Percentiles rank a stretch among this genome's conserved stretches.
phyloP scores from a whole-genome alignment of 192 early-diverging fungal species.

The Coemansia nantahalensis region DNA sequence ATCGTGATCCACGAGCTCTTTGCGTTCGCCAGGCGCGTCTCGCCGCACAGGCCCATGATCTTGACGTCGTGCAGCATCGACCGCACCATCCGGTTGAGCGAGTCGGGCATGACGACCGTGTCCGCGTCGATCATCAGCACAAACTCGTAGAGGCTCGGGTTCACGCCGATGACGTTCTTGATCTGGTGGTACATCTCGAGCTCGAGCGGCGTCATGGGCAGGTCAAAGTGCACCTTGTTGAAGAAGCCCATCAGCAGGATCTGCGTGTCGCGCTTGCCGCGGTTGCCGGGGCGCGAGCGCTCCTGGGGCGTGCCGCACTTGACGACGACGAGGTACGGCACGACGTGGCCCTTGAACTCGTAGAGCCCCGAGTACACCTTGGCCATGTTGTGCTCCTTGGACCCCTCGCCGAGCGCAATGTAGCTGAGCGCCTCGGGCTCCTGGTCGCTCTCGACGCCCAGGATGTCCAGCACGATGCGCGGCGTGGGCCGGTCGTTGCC shows the following conservation, averaged over 20 bases:
- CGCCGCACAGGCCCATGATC: conserved; percentile 94
- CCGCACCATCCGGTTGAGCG: conserved; percentile 89
- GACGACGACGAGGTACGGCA: conserved; percentile 94
- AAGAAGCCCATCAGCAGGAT: conserved; percentile 98
- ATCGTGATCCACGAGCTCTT: conserved; percentile 92
- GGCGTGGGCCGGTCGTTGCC: conserved; percentile 97
- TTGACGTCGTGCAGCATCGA: conserved; percentile 86
- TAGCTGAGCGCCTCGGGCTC: conserved; percentile 86
- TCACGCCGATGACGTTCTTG: conserved; percentile 98
- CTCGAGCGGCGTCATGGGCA: conserved; percentile 92
- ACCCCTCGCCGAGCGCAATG: conserved; percentile 86
- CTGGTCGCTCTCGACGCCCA: conserved; percentile 81
- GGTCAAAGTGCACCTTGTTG: conserved; percentile 93
- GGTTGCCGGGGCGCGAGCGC: conserved; percentile 86
- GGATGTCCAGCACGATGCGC: conserved; percentile 93
- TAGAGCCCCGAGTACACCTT: conserved; percentile 98
- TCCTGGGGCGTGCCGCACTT: conserved; percentile 91
- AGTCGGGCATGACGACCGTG: conserved; percentile 86
- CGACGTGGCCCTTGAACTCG: conserved; percentile 87
- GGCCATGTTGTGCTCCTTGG: conserved; percentile 92
- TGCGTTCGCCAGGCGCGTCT: conserved; percentile 92
- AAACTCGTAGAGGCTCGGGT: conserved; percentile 94
- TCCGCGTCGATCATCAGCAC: conserved; percentile 98
- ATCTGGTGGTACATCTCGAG: conserved; percentile 98
- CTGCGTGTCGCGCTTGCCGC: conserved; percentile 99